These are phyloP conservation scores for Collybia sordida DNA, from an alignment of 768 basidiomycete species.

Conservation along the genomic window DNA sequence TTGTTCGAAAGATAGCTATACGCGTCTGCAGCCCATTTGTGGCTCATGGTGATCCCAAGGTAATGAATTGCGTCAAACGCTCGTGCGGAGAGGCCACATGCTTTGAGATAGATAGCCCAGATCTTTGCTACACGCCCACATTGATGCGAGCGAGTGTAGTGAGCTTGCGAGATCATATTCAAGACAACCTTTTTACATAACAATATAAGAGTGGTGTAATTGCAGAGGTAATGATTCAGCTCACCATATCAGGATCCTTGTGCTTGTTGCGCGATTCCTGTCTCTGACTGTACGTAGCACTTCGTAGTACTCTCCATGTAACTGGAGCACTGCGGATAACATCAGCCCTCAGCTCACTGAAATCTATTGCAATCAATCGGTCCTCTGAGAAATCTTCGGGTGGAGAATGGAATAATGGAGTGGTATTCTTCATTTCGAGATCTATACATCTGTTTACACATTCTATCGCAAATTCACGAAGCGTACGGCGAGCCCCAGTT, in stretches of 20 bases:
- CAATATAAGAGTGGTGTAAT: too few species aligned
- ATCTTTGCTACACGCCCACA: constrained; percentile 10
- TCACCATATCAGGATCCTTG: too few species aligned
- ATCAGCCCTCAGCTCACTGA: neutral
- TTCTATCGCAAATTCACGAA: constrained; percentile 9
- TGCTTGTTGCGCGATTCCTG: constrained; percentile 12
- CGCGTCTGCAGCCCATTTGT: neutral
- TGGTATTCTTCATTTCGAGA: constrained; percentile 9
- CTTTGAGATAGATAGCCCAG: constrained; percentile 17
- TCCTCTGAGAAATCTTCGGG: constrained; percentile 12
- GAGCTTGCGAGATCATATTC: constrained; percentile 8
- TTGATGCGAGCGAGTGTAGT: constrained; percentile 13
- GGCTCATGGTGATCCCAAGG: constrained; percentile 15
- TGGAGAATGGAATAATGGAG: constrained; percentile 9
- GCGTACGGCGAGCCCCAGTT: neutral
- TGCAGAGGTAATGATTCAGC: too few species aligned
- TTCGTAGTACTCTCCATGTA: constrained; percentile 9
- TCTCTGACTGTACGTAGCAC: neutral
- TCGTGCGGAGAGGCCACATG: constrained; percentile 14
- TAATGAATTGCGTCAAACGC: constrained; percentile 16
- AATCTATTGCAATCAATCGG: constrained; percentile 8
- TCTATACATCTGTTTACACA: constrained; percentile 10
- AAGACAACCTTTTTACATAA: too few species aligned
- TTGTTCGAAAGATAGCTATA: neutral
- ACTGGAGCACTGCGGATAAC: constrained; percentile 7